A percentile compares a stretch with the other conserved stretches of the same genome.
These are phyloP conservation scores for Phytophthora palmivora DNA, from an alignment of 352 stramenopile species.

Conservation along the genomic window DNA sequence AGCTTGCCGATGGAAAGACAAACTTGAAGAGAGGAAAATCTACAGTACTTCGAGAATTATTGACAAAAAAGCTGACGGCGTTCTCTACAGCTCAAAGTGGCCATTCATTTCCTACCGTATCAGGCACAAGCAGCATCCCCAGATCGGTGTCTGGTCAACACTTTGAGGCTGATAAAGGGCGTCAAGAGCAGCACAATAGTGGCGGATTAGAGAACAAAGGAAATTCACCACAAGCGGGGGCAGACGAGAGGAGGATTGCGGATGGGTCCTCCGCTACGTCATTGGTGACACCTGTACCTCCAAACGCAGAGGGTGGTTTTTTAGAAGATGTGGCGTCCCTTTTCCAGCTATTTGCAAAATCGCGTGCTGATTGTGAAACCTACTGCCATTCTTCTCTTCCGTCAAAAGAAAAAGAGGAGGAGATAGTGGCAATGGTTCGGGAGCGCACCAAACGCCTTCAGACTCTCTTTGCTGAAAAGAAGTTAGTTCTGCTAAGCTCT, in stretches of 20 bases:
- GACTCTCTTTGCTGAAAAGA: conserved; percentile 70
- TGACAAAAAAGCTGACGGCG: conserved; percentile 58
- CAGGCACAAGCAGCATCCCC: conserved; percentile 17
- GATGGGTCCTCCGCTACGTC: conserved; percentile 19
- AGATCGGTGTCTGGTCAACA: conserved; percentile 35
- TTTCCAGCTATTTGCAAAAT: conserved; percentile 74
- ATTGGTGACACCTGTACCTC: conserved; percentile 3
- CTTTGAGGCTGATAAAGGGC: conserved; percentile 32
- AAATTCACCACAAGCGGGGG: conserved; percentile 7
- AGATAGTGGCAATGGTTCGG: conserved; percentile 82
- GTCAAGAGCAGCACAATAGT: conserved; percentile 21
- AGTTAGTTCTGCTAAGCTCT: conserved; percentile 62
- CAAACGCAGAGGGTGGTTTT: conserved; percentile 21
- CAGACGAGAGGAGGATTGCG: conserved; percentile 21
- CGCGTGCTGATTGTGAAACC: conserved; percentile 68
- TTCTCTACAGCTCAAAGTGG: conserved; percentile 31
- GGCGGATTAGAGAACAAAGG: conserved; percentile 27
- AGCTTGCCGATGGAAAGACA: conserved; percentile 48
- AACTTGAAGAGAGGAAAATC: conserved; percentile 51
- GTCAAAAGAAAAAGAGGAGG: conserved; percentile 75
- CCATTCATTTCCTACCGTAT: conserved; percentile 10
- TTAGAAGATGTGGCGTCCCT: conserved; percentile 63
- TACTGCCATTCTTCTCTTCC: conserved; percentile 73
- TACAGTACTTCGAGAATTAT: conserved; percentile 57
- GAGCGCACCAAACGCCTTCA: conserved; percentile 78